Evolutionary conservation across 2,329 filamentous ascomycete genomes (phyloP), one percentile per base, ranked within the genome.

Genomic region (Colletotrichum tanaceti): DNA sequence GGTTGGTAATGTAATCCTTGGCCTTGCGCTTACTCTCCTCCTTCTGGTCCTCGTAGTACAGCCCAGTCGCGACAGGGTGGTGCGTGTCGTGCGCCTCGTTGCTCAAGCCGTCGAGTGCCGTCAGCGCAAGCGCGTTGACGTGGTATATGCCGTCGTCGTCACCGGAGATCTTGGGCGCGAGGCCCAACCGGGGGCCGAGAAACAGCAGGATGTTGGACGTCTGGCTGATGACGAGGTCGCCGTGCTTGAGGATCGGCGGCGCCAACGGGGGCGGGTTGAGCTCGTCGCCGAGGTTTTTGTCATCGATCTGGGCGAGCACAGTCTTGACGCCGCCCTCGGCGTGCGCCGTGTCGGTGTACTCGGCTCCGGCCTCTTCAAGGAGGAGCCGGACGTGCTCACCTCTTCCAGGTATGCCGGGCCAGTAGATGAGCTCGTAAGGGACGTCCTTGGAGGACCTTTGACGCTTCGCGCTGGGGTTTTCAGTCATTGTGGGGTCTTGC

Each of bases 11-110:
- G 66, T 89, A 93, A 63, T 89, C 84, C 49, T 80, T 80, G 10
- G 87, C 84, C 70, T 84, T 86, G 67, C 82, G 83, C 74, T 89
- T 79, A 18, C 89, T 83, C 76, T 93, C 92, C 0, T 83, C 80
- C 76, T 90, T 93, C 79, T 95, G 92, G 32, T 94, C 90, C 74
- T 93, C 91, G 73, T 94, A 95, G 76, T 90, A 91, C 5, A 86
- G 75, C 1, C 77, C 75, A 0, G 80, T 75, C 1, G 87, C 84
- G 59, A 93, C 81, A 1, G 92, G 92, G 74, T 95, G 92, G 76
- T 95, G 92, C 32, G 87, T 89, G 73, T 94, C 91, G 75, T 94
- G 92, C 0, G 88, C 77, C 79, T 94, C 92, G 72, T 90, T 89
- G 74, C 87, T 87, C 54, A 94, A 78, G 0, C 86, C 86, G 73